Percentiles rank a stretch among this genome's conserved stretches.
These are phyloP conservation scores for Aspergillus indologenus DNA, from an alignment of 495 filamentous ascomycete species.

Conservation along the genomic window DNA sequence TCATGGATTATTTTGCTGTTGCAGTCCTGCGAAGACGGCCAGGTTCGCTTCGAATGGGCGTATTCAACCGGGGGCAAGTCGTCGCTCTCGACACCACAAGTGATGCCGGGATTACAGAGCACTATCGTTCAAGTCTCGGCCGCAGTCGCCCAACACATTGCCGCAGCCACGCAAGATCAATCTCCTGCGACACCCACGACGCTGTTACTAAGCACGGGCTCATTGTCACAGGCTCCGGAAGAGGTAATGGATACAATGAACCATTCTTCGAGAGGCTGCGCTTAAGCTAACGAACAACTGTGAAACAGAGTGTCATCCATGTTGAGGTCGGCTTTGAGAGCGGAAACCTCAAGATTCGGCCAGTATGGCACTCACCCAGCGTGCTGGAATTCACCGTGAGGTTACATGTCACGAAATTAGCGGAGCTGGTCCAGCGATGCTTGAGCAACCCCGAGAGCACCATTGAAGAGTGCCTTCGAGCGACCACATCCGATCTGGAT, in stretches of 20 bases:
- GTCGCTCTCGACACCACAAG: slow-evolving; percentile 16
- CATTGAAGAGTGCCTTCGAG: slow-evolving; percentile 26
- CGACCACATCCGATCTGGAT: slow-evolving; percentile 27
- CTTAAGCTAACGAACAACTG: neutral
- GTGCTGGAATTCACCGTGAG: slow-evolving; percentile 34
- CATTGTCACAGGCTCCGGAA: slow-evolving; percentile 20
- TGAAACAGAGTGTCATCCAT: slow-evolving; percentile 21
- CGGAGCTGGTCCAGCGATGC: slow-evolving; percentile 30
- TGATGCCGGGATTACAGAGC: slow-evolving; percentile 26
- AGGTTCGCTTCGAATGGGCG: slow-evolving; percentile 38
- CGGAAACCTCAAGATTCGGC: slow-evolving; percentile 24
- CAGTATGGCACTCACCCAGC: slow-evolving; percentile 27
- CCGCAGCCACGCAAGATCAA: slow-evolving; percentile 2
- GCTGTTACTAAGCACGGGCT: slow-evolving; percentile 33
- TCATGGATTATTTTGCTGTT: slow-evolving; percentile 46
- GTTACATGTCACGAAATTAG: slow-evolving; percentile 28
- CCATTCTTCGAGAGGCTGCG: neutral
- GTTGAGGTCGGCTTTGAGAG: slow-evolving; percentile 27
- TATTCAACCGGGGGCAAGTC: slow-evolving; percentile 17
- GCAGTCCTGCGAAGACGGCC: slow-evolving; percentile 35
- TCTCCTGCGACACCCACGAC: slow-evolving; percentile 2
- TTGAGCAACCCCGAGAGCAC: slow-evolving; percentile 20
- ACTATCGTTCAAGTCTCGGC: slow-evolving; percentile 19
- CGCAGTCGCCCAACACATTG: slow-evolving; percentile 23
- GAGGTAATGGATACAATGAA: slow-evolving; percentile 15